Conservation (phyloP, 495 filamentous ascomycete genomes). For the Penicillium egyptiacum region DNA sequence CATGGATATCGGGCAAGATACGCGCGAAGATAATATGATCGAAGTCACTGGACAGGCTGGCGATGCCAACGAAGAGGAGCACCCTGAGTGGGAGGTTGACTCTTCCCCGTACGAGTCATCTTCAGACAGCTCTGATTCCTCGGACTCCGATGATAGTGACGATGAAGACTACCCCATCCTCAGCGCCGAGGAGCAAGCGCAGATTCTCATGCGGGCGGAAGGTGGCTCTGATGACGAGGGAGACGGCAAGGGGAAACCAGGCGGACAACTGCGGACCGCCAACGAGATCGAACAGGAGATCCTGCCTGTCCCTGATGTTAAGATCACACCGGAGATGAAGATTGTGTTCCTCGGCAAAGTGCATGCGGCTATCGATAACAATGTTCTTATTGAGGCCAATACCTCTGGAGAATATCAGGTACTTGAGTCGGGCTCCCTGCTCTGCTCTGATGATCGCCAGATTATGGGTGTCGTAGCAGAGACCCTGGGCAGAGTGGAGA, state of each 20-base stretch:
- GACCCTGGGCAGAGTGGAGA: constrained; percentile 75
- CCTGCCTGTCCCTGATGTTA: constrained; percentile 70
- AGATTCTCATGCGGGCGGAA: constrained; percentile 75
- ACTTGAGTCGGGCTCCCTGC: constrained; percentile 75
- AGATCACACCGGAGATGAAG: constrained; percentile 70
- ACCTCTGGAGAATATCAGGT: constrained; percentile 78
- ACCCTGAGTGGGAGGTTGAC: constrained; percentile 72
- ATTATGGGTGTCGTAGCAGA: constrained; percentile 80
- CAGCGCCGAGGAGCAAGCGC: constrained; percentile 73
- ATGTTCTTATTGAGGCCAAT: constrained; percentile 76
- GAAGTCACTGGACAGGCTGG: constrained; percentile 10
- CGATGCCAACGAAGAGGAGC: constrained; percentile 55
- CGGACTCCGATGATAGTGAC: constrained; percentile 60
- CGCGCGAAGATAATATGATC: constrained; percentile 11
- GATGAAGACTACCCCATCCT: constrained; percentile 72
- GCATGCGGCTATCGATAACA: constrained; percentile 70
- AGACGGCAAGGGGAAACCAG: constrained; percentile 47
- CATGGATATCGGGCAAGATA: constrained; percentile 37
- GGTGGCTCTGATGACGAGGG: constrained; percentile 71
- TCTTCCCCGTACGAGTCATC: constrained; percentile 61
- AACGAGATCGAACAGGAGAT: constrained; percentile 70
- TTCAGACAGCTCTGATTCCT: constrained; percentile 53
- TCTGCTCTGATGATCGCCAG: constrained; percentile 73
- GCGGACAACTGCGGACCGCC: constrained; percentile 60
- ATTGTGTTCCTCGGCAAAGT: constrained; percentile 72